Conservation (phyloP, 257 asterid genomes). For the Pogostemon cablin region DNA sequence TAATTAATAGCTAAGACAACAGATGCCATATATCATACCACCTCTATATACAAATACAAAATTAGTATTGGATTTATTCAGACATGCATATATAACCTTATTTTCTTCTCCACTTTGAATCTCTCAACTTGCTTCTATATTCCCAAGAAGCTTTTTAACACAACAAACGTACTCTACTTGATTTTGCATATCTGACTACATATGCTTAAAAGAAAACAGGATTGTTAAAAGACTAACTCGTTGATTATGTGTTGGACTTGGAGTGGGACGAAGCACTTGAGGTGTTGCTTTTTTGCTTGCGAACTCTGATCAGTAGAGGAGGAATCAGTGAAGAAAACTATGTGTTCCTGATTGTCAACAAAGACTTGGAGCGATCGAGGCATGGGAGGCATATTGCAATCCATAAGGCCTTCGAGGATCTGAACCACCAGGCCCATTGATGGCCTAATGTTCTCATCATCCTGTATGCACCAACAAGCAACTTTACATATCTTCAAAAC, state of each 20-base stretch:
- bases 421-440: conserved; percentile 56
- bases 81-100: background rate
- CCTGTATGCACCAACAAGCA: conserved; percentile 57
- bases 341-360: conserved; percentile 45
- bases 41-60: background rate
- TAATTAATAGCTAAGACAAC: background rate
- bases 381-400: conserved; percentile 44
- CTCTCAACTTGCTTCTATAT: conserved; percentile 11
- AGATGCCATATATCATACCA: background rate
- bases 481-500: conserved; percentile 44
- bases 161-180: background rate
- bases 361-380: conserved; percentile 56
- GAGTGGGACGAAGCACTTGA: conserved; percentile 44
- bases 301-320: conserved; percentile 54
- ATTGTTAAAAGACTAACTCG: conserved; percentile 14
- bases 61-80: background rate
- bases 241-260: conserved; percentile 21
- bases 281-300: conserved; percentile 40
- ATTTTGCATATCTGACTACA: conserved; percentile 7
- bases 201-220: background rate
- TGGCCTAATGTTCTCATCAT: conserved; percentile 48
- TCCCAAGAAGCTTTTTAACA: background rate
- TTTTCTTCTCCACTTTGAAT: background rate
- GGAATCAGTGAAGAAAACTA: conserved; percentile 75
- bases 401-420: conserved; percentile 52